Evolutionary conservation across 139 green algal species (phyloP), one percentile per base, ranked within the genome.

Genomic region (Ulvella scutata): DNA sequence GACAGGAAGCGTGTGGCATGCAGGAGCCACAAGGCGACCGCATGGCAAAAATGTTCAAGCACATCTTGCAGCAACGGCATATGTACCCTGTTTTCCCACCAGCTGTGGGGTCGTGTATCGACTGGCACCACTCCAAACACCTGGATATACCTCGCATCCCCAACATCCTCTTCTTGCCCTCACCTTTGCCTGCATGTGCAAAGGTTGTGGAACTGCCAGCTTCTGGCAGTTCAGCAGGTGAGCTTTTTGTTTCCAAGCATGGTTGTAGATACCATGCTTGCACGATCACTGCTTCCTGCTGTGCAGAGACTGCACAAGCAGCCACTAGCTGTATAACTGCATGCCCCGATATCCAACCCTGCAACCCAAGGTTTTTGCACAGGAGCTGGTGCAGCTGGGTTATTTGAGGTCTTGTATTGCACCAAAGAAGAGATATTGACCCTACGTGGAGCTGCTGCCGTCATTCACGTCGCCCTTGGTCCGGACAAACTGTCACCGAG

Each of bases 51-150:
- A n/a, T 67, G 51, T 67, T 67, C 17, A 6, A 67, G 51, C 51
- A 67, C 33, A 26, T 67, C 13, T 26, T 67, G 51, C 51, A 67
- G 51, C 51, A 67, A 26, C 31, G 13, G 13, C 51, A 67, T 1
- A 67, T 67, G 51, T 67, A 67, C 51, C 51, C 51, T n/a, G 51
- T 67, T 6, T 67, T 67, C 51, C 51, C 51, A 67, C 51, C 51
- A 1, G 51, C 51, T 13, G n/a, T 29, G 9, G 33, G 33, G 31
- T n/a, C 51, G 33, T 67, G 51, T 26, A 67, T 67, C 17, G 51
- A 67, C 51, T 67, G 13, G 31, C n/a, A n/a, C 6, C 51, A 67
- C 51, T 36, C 51, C 7, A 29, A 67, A 26, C 51, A 67, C 17
- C 1, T 67, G 51, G 51, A 67, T 10, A 26, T 67, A 10, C 51